A percentile compares a stretch with the other conserved stretches of the same genome.
Conservation (phyloP, 2,329 filamentous ascomycete genomes). For the Sporothrix variecibatus region DNA sequence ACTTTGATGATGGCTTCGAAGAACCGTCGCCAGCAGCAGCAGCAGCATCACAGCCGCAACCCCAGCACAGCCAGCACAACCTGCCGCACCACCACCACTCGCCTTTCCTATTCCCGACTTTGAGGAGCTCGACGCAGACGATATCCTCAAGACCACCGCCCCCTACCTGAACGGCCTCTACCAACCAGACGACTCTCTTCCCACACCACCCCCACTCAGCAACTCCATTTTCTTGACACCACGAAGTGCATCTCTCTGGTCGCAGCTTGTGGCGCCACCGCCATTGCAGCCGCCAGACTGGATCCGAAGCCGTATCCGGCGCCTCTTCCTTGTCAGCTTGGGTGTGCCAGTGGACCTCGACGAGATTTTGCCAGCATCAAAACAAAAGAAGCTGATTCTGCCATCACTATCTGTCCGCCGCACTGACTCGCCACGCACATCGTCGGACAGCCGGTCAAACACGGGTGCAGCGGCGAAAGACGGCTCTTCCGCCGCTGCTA, state of each 20-base stretch:
- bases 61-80: constrained; percentile 40
- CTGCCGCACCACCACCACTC: constrained; percentile 24
- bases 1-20: constrained; percentile 74
- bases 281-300: constrained; percentile 95
- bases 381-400: constrained; percentile 95
- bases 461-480: constrained; percentile 36
- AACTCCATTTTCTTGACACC: constrained; percentile 78
- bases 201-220: constrained; percentile 53
- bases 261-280: constrained; percentile 90
- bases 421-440: constrained; percentile 53
- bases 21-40: constrained; percentile 42
- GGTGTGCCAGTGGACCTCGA: constrained; percentile 96
- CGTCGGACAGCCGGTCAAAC: constrained; percentile 53
- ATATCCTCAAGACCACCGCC: constrained; percentile 61
- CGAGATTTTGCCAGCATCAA: constrained; percentile 93
- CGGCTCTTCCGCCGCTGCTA: background rate
- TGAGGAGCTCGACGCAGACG: constrained; percentile 60
- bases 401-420: constrained; percentile 67
- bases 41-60: constrained; percentile 33
- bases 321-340: constrained; percentile 91
- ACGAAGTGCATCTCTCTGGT: constrained; percentile 89
- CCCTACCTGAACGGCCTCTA: constrained; percentile 70
- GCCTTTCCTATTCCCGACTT: constrained; percentile 64
- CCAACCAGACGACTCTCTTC: constrained; percentile 56
- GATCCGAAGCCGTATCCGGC: constrained; percentile 92